phyloP scores from a whole-genome alignment of 23 red algal species.

The Cyanidioschyzon merolae region DNA sequence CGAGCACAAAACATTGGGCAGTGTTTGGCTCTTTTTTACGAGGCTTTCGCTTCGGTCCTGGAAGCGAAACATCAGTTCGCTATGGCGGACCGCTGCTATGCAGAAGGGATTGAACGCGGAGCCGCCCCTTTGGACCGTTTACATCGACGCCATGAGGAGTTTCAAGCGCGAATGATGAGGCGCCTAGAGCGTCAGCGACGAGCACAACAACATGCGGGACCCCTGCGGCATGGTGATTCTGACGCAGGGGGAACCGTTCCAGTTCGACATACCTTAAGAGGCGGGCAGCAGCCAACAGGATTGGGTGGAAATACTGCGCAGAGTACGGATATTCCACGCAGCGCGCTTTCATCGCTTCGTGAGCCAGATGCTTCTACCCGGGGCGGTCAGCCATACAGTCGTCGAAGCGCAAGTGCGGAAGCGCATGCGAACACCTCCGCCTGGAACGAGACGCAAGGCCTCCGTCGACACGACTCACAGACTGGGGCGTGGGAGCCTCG shows the following conservation, averaged over 20 bases:
- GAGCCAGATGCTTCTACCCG: background rate
- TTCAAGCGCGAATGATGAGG: constrained; percentile 50
- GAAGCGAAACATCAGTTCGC: constrained; percentile 58
- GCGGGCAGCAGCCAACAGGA: background rate
- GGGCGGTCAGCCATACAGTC: background rate
- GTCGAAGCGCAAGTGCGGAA: background rate
- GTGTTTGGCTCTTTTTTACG: constrained; percentile 59
- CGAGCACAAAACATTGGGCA: constrained; percentile 38
- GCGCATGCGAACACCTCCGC: no score
- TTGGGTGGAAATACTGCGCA: background rate
- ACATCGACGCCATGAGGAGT: constrained; percentile 44
- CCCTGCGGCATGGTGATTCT: background rate
- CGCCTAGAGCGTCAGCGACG: constrained; percentile 29
- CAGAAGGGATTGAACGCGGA: constrained; percentile 25
- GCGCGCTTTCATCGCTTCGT: background rate
- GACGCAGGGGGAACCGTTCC: background rate
- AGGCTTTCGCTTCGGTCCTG: constrained; percentile 71
- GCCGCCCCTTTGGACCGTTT: constrained; percentile 55
- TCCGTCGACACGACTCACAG: background rate
- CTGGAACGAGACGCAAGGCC: background rate
- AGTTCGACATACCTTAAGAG: background rate
- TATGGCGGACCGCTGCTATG: constrained; percentile 35
- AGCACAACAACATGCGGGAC: background rate
- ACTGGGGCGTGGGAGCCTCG: background rate
- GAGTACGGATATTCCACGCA: background rate